A percentile compares a stretch with the other conserved stretches of the same genome.
Conservation (phyloP, 2,329 filamentous ascomycete genomes). For the Fusarium brachygibbosum region DNA sequence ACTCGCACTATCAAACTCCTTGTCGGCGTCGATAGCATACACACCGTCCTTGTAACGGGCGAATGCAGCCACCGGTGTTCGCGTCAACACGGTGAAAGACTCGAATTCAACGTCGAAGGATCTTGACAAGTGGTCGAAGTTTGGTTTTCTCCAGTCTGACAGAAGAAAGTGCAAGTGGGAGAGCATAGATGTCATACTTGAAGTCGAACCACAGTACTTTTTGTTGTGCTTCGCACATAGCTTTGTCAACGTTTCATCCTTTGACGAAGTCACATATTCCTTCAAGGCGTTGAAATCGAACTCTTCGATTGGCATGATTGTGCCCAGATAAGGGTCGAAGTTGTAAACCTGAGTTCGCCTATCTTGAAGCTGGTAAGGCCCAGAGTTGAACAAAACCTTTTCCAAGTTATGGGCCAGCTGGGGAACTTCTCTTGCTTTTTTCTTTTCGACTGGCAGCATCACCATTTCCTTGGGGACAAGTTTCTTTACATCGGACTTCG, state of each 20-base stretch:
- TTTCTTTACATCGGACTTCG: slow-evolving; percentile 46
- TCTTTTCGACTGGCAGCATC: slow-evolving; percentile 52
- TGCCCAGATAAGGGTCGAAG: slow-evolving; percentile 93
- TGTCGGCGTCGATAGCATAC: slow-evolving; percentile 97
- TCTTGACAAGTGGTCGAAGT: slow-evolving; percentile 74
- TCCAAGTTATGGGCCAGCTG: slow-evolving; percentile 81
- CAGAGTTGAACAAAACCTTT: slow-evolving; percentile 93
- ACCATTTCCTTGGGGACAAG: slow-evolving; percentile 47
- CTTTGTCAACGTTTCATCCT: slow-evolving; percentile 78
- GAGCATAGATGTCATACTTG: slow-evolving; percentile 91
- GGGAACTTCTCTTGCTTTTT: slow-evolving; percentile 63
- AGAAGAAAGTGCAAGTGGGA: slow-evolving; percentile 94
- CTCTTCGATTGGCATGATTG: slow-evolving; percentile 92
- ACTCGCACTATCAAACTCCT: slow-evolving; percentile 87
- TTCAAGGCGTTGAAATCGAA: slow-evolving; percentile 92
- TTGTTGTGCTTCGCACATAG: slow-evolving; percentile 76
- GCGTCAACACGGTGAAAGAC: slow-evolving; percentile 79
- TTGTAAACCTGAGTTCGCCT: slow-evolving; percentile 90
- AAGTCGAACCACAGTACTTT: slow-evolving; percentile 95
- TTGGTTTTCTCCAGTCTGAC: slow-evolving; percentile 83
- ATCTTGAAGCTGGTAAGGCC: slow-evolving; percentile 93
- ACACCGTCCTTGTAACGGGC: slow-evolving; percentile 84
- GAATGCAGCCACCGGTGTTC: slow-evolving; percentile 83
- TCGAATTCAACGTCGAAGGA: slow-evolving; percentile 72
- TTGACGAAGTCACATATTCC: slow-evolving; percentile 91